A percentile compares a stretch with the other conserved stretches of the same genome.
phyloP scores from a whole-genome alignment of 2,329 filamentous ascomycete genomes.

The Arthrobotrys conoides region DNA sequence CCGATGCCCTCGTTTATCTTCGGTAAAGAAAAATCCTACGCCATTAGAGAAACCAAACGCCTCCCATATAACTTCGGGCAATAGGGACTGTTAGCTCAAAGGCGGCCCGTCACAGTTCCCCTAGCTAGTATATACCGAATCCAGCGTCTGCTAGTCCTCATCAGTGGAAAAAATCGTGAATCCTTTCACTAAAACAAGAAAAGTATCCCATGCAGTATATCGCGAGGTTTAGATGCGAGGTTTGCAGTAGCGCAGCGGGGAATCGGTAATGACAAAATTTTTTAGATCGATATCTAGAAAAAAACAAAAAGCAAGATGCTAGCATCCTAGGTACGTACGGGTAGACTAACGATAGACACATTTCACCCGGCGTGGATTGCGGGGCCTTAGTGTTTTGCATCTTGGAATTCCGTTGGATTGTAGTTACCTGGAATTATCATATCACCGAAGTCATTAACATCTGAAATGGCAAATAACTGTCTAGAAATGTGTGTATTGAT shows the following conservation, averaged over 20 bases:
- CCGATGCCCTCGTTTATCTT: slow-evolving; percentile 53
- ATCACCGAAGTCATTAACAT: not conserved
- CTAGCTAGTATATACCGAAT: slow-evolving; percentile 10
- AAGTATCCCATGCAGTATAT: slow-evolving; percentile 33
- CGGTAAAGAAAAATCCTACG: slow-evolving; percentile 39
- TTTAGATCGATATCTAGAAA: slow-evolving; percentile 3
- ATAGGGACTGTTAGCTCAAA: slow-evolving; percentile 3
- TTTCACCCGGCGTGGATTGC: slow-evolving; percentile 16
- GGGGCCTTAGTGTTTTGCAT: slow-evolving; percentile 14
- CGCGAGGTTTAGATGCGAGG: slow-evolving; percentile 42
- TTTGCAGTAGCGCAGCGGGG: slow-evolving; percentile 60
- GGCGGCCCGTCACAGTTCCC: not conserved
- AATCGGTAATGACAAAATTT: slow-evolving; percentile 42
- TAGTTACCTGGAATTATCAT: slow-evolving; percentile 3
- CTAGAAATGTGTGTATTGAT: slow-evolving; percentile 17
- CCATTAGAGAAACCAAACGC: slow-evolving; percentile 24
- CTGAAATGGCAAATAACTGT: not conserved
- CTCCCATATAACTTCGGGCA: slow-evolving; percentile 15
- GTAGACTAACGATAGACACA: slow-evolving; percentile 25
- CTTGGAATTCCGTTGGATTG: slow-evolving; percentile 17
- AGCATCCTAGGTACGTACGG: too few relatives aligned
- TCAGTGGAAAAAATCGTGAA: slow-evolving; percentile 4
- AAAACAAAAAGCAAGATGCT: slow-evolving; percentile 19
- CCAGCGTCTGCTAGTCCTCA: slow-evolving; percentile 36
- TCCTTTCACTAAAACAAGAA: slow-evolving; percentile 31